Base-by-base conservation (phyloP, 768 basidiomycete species). In the Leccinum uliginosum region DNA sequence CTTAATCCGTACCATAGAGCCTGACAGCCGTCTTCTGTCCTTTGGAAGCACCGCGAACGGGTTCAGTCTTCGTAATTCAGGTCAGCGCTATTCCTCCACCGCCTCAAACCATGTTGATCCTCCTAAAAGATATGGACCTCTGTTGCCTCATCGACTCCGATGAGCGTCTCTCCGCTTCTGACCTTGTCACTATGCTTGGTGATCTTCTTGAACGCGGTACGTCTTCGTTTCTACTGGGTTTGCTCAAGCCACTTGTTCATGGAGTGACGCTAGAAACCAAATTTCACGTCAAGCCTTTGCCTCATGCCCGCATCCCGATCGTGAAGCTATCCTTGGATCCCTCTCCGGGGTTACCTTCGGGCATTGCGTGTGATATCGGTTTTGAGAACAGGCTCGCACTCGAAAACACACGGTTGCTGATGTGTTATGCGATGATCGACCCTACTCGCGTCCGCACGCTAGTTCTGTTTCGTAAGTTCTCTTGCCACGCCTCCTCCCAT, bases 1-100 rank as follows among this genome's bases (percentile, higher is more conserved):
- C 64, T 85, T 99, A 74, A 96, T 96, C 70, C 84, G 91, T 69
- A 94, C 91, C 46, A 91, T 99, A 74, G 91, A 95, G 71, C 95
- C 94, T 45, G 83, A 92, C 65, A 90, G 90, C 62, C 85, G 91
- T 53, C 76, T 99, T 64, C 74, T 96, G 64, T 93, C 93, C 55
- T 99, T 99, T 71, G 96, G 96, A 32, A 94, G 92, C 69, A 97
- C 93, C 35, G 95, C 94, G 11, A 98, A 98, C 67, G 94, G 95
- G 57, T 96, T 98, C 78, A 94, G 92, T 70, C 83, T 98, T 65
- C 83, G 93, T 63, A 97, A 98, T 76, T 96, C 93, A 59, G 95
- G 95, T 91, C 52, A 55, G 78, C 63, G 23, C 32, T 58, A 53
- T 59, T 55, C 43, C 26, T 50, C 24, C 49, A 17, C 55, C 56